A percentile compares a stretch with the other conserved stretches of the same genome.
phyloP scores from a whole-genome alignment of 169 alveolate genomes.

The Plasmodium gaboni region DNA sequence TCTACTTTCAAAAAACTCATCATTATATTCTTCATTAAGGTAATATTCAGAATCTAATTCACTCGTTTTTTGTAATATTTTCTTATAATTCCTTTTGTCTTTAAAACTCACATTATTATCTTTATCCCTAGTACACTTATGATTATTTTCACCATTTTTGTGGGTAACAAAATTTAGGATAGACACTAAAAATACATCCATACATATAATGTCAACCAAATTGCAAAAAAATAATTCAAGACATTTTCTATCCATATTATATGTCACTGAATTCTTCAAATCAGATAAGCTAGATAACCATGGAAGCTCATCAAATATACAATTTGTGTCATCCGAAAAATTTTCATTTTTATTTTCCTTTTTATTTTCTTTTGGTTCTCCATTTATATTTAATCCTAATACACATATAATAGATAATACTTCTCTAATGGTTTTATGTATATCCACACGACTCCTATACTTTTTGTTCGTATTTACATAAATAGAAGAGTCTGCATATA shows the following conservation, averaged over 20 bases:
- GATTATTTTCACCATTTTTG: conserved; percentile 11
- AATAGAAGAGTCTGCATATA: conserved; percentile 12
- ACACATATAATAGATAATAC: conserved; percentile 53
- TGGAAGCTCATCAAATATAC: conserved; percentile 63
- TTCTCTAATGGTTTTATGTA: conserved; percentile 51
- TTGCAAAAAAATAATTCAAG: conserved; percentile 59
- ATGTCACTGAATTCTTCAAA: conserved; percentile 59
- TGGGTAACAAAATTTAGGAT: conserved; percentile 35
- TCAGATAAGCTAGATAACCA: conserved; percentile 70
- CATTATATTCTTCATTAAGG: background rate
- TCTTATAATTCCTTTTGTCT: conserved; percentile 9
- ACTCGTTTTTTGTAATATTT: conserved; percentile 6
- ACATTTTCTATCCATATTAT: conserved; percentile 63
- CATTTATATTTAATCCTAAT: conserved; percentile 61
- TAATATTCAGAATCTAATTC: background rate
- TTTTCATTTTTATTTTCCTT: background rate
- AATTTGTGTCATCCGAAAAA: background rate
- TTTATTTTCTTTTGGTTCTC: conserved; percentile 37
- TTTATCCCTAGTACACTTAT: conserved; percentile 1
- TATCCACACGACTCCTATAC: conserved; percentile 7
- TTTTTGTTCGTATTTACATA: conserved; percentile 18
- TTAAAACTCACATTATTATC: conserved; percentile 5
- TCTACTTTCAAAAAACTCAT: background rate
- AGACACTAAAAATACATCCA: conserved; percentile 23
- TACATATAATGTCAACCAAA: conserved; percentile 70